A percentile compares a stretch with the other conserved stretches of the same genome.
Conservation (phyloP, 768 basidiomycete genomes). For the Tulasnella sp. region DNA sequence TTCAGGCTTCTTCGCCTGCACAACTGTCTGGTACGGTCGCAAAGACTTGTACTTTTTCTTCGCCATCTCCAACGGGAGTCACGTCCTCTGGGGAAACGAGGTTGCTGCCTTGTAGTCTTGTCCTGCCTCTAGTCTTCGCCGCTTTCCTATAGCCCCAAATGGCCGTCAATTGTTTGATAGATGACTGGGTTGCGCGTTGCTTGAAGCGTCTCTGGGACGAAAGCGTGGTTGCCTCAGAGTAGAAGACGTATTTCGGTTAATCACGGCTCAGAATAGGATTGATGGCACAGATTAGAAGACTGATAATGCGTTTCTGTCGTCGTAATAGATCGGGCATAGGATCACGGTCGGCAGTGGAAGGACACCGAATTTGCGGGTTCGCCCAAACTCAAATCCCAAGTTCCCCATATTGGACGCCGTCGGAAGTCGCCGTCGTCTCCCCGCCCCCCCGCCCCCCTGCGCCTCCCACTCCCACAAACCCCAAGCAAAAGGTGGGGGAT, state of each 20-base stretch:
- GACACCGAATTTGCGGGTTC: neutral
- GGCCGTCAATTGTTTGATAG: neutral
- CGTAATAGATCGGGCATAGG: slow-evolving; percentile 4
- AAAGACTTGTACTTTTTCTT: slow-evolving; percentile 84
- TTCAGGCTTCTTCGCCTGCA: neutral
- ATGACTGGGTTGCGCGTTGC: neutral
- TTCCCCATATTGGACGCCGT: neutral
- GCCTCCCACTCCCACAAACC: neutral
- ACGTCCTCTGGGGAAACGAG: neutral
- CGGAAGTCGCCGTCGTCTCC: neutral
- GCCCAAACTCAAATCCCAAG: slow-evolving; percentile 9
- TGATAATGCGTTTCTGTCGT: neutral
- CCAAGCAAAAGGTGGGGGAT: neutral
- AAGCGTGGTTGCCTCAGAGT: neutral
- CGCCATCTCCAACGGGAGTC: slow-evolving; percentile 47
- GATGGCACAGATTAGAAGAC: neutral
- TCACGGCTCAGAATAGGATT: neutral
- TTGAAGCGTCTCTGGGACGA: neutral
- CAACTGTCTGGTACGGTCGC: slow-evolving; percentile 50
- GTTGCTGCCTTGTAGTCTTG: neutral
- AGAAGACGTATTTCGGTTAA: neutral
- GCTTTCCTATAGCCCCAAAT: neutral
- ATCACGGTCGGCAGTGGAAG: neutral
- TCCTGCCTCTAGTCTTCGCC: neutral
- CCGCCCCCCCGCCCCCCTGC: neutral